Base-by-base conservation (phyloP, 1,284 basidiomycete species). In the Coniophora puteana region DNA sequence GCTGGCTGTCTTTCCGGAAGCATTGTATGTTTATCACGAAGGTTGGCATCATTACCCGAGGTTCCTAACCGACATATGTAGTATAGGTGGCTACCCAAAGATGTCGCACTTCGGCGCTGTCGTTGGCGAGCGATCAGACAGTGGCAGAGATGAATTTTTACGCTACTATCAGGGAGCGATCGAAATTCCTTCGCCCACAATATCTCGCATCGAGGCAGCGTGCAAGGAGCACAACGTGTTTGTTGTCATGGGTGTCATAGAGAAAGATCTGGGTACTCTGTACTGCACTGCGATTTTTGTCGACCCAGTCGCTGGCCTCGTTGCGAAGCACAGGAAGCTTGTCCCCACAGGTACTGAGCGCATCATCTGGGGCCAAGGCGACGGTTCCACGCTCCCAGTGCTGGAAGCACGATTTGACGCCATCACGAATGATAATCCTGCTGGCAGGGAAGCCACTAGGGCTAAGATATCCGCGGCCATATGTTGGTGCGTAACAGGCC, bases 251-350 rank as follows among this genome's bases (percentile, higher is more conserved):
- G 85, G 85, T 3, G 69, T 86, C 18, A 76, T 89, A 43, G 86
- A 89, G 53, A 68, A 76, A 11, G 76, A 77, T 16, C 68, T 69
- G 3, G 79, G 80, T 0, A 86, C 84, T 1, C 62, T 88, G 26
- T 89, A 83, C 54, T 88, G 85, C 61, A 81, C 83, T 0, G 76
- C 63, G 20, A 66, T 88, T 22, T 82, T 85, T 50, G 71, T 88
- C 22, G 73, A 77, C 40, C 80, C 81, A 1, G 48, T 52, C 10
- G 62, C 73, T n/a, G 76, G 77, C 7, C 68, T 79, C 27, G 58
- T 87, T 10, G 74, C 68, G 10, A 83, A 81, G 49, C 84, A 86
- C 54, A 67, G 85, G n/a, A 89, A 89, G 59, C 57, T 89, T 20
- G 69, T 82, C 57, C 85, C 85, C 1, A 89, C 86, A 4, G 86